phyloP scores from a whole-genome alignment of 2,329 filamentous ascomycete genomes.

The Emergomyces africanus region DNA sequence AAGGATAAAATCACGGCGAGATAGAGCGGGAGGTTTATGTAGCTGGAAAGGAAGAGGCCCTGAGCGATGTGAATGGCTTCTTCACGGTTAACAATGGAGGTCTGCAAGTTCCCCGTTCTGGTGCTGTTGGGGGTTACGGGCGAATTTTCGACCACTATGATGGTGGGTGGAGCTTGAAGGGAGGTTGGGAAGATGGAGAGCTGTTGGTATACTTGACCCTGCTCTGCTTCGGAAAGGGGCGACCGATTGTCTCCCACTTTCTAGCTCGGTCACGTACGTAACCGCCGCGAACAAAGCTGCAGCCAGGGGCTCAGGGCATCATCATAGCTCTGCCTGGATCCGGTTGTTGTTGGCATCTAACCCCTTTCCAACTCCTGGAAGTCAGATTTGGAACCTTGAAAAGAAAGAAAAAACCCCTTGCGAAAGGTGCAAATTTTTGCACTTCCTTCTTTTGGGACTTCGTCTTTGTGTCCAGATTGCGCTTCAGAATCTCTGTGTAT shows the following conservation, averaged over 20 bases:
- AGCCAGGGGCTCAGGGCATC: conserved; percentile 8
- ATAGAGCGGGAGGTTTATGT: neutral
- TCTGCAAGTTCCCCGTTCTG: neutral
- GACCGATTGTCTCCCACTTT: conserved; percentile 7
- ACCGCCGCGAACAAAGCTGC: conserved; percentile 11
- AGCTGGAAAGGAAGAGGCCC: neutral
- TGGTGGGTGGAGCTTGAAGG: conserved; percentile 9
- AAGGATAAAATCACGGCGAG: neutral
- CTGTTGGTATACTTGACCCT: conserved; percentile 7
- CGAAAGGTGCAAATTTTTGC: neutral
- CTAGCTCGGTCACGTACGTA: conserved; percentile 6
- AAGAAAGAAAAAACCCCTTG: neutral
- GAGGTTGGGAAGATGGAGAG: conserved; percentile 9
- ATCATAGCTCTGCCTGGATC: conserved; percentile 3
- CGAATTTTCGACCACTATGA: conserved; percentile 6
- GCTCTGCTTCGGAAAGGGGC: conserved; percentile 5
- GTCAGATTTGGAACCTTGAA: conserved; percentile 18
- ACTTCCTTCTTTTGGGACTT: neutral
- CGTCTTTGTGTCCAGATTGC: neutral
- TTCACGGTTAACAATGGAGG: neutral
- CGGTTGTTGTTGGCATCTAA: conserved; percentile 6
- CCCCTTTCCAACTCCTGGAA: conserved; percentile 13
- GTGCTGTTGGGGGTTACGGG: neutral
- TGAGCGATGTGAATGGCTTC: neutral
- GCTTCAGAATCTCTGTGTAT: neutral